A percentile compares a stretch with the other conserved stretches of the same genome.
These are phyloP conservation scores for Epithemia pelagica DNA, from an alignment of 108 stramenopile genomes.

Conservation along the genomic window DNA sequence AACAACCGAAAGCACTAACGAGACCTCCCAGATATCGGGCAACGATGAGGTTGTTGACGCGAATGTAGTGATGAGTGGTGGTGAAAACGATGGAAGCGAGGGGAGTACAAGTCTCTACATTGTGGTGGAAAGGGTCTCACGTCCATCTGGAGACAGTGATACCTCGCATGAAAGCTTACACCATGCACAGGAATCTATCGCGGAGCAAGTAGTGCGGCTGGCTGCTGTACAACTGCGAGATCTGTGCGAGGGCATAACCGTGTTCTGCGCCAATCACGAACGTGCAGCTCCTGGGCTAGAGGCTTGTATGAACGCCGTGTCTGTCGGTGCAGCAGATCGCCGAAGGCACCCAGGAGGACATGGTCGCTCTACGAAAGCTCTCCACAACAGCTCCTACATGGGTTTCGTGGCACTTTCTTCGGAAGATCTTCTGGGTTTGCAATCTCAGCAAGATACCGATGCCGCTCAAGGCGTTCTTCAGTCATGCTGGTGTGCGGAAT, in stretches of 20 bases:
- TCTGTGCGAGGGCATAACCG: slow-evolving; percentile 40
- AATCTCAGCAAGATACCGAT: slow-evolving; percentile 24
- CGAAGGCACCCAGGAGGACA: slow-evolving; percentile 6
- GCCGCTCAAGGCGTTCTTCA: slow-evolving; percentile 37
- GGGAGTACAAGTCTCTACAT: slow-evolving; percentile 1
- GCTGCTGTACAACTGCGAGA: slow-evolving; percentile 31
- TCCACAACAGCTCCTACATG: slow-evolving; percentile 29
- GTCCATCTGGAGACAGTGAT: slow-evolving; percentile 6
- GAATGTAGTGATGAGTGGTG: background rate
- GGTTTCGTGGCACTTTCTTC: slow-evolving; percentile 32
- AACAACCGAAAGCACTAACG: background rate
- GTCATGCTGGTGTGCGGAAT: slow-evolving; percentile 34
- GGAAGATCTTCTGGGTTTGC: slow-evolving; percentile 44
- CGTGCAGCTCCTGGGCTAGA: slow-evolving; percentile 63
- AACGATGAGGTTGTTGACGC: background rate
- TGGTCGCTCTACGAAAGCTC: slow-evolving; percentile 9
- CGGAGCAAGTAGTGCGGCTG: slow-evolving; percentile 30
- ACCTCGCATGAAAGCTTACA: slow-evolving; percentile 12
- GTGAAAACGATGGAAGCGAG: background rate
- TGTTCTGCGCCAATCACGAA: slow-evolving; percentile 40
- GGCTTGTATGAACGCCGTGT: slow-evolving; percentile 50
- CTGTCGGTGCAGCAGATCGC: slow-evolving; percentile 33
- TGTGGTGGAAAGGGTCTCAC: slow-evolving; percentile 37
- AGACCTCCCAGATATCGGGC: background rate
- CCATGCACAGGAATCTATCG: slow-evolving; percentile 13